Conservation (phyloP, 2,329 filamentous ascomycete species). For the Rhinocladiella mackenziei region DNA sequence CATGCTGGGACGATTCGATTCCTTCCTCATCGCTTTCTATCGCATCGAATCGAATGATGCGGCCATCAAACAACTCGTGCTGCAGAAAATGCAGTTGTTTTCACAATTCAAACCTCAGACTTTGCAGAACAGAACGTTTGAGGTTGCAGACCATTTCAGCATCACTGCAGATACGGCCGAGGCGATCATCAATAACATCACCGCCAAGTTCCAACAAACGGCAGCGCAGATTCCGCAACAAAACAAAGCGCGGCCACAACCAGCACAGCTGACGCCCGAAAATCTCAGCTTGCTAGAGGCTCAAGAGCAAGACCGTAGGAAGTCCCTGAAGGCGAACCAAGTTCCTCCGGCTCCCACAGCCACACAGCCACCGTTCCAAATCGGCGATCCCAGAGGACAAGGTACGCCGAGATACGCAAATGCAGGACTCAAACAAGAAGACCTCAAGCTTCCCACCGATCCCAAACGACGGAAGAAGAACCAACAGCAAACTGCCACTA, state of each 20-base stretch:
- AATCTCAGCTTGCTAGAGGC: slow-evolving; percentile 23
- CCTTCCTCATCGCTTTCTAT: slow-evolving; percentile 39
- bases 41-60: slow-evolving; percentile 40
- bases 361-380: slow-evolving; percentile 54
- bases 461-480: slow-evolving; percentile 56
- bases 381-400: slow-evolving; percentile 43
- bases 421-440: slow-evolving; percentile 52
- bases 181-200: slow-evolving; percentile 38
- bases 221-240: slow-evolving; percentile 46
- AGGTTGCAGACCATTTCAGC: slow-evolving; percentile 42
- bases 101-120: slow-evolving; percentile 41
- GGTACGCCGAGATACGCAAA: slow-evolving; percentile 41
- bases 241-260: slow-evolving; percentile 41
- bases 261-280: slow-evolving; percentile 23
- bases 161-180: slow-evolving; percentile 40
- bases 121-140: slow-evolving; percentile 38
- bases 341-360: slow-evolving; percentile 49
- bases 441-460: slow-evolving; percentile 53
- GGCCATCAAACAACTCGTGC: slow-evolving; percentile 22
- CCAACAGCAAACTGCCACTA: slow-evolving; percentile 27
- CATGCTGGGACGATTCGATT: slow-evolving; percentile 43
- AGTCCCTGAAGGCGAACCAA: slow-evolving; percentile 37
- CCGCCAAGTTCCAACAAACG: slow-evolving; percentile 38
- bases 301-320: slow-evolving; percentile 32
- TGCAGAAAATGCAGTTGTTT: slow-evolving; percentile 43